Evolutionary conservation across 2,329 filamentous ascomycete species (phyloP).

Genomic region (Ophiostoma quercus): DNA sequence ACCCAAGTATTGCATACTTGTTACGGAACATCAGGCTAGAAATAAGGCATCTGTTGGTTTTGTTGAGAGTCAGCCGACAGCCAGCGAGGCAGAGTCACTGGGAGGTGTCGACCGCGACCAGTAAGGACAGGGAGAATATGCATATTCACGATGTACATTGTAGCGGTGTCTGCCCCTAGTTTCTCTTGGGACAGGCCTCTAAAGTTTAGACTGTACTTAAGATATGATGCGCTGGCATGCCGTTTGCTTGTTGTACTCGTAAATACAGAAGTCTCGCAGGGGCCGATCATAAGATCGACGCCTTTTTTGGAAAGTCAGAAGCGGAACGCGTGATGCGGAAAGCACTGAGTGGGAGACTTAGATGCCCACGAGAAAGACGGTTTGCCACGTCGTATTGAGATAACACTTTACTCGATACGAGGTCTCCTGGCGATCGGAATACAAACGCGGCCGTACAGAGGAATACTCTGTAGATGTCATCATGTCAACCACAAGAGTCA

Average conservation of each 20-base stretch:
- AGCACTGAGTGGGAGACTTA: too few species aligned
- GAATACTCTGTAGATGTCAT: neutral
- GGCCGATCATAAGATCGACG: neutral
- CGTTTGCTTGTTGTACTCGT: neutral
- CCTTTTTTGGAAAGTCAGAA: neutral
- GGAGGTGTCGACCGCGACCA: neutral
- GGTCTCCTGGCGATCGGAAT: neutral
- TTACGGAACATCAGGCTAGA: neutral
- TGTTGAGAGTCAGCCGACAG: neutral
- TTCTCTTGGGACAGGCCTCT: too few species aligned
- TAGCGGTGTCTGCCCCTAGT: too few species aligned
- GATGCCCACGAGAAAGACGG: too few species aligned
- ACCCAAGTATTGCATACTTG: neutral
- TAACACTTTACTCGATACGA: neutral
- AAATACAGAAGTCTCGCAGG: neutral
- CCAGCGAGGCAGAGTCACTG: neutral
- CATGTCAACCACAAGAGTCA: neutral
- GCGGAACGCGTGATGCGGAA: too few species aligned
- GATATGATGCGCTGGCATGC: neutral
- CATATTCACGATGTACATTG: too few species aligned
- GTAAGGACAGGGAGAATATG: neutral
- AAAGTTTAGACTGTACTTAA: too few species aligned
- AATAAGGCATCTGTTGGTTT: neutral
- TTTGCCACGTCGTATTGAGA: neutral
- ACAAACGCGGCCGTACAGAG: neutral